Conservation (phyloP, 192 early-diverging fungal genomes). For the Coemansia sp. region DNA sequence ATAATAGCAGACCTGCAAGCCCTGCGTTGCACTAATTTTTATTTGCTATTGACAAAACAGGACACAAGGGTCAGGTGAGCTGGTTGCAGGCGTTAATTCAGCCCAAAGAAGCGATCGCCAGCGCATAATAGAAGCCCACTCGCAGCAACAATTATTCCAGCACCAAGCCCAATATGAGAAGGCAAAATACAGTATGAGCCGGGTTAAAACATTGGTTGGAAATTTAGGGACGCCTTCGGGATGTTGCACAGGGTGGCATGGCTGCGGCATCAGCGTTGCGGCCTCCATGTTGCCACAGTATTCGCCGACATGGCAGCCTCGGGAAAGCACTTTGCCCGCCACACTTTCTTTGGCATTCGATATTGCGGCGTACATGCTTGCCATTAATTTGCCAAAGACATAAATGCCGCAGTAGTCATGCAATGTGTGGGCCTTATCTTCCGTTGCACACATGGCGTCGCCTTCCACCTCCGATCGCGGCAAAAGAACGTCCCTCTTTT, state of each 20-base stretch:
- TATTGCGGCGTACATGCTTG: constrained; percentile 1
- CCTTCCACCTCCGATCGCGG: constrained; percentile 3
- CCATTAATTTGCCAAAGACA: not conserved
- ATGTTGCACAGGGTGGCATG: not conserved
- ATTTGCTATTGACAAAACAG: not conserved
- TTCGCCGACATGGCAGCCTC: not conserved
- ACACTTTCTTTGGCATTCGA: not conserved
- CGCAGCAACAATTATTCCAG: not conserved
- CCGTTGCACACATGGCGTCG: constrained; percentile 1
- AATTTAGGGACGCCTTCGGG: not conserved
- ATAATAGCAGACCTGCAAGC: not conserved
- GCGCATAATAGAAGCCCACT: not conserved
- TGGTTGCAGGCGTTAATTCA: constrained; percentile 1
- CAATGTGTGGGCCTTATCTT: not conserved
- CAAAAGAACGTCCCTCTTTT: constrained; percentile 3
- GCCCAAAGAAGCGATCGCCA: constrained; percentile 1
- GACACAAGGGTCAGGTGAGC: not conserved
- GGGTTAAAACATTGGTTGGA: not conserved
- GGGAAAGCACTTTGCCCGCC: not conserved
- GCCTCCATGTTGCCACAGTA: not conserved
- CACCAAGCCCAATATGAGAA: not conserved
- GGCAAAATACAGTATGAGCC: not conserved
- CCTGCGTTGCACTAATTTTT: constrained; percentile 2
- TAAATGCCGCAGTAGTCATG: constrained; percentile 5
- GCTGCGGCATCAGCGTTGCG: not conserved